phyloP scores from a whole-genome alignment of 805 yeast genomes.

The Candida pseudofarinosa region DNA sequence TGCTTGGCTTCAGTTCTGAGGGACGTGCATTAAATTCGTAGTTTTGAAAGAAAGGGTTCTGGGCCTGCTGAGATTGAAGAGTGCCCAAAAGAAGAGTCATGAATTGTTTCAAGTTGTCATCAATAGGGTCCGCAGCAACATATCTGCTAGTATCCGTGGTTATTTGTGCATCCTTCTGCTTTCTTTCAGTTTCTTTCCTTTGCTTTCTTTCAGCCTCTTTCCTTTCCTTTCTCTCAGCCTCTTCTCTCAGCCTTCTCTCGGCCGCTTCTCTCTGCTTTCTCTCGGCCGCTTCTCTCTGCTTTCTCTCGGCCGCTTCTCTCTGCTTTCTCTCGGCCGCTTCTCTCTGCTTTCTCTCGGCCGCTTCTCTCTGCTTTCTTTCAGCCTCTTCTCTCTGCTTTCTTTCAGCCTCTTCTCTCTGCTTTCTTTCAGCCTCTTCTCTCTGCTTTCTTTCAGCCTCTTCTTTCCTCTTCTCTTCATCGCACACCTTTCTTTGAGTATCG shows the following conservation, averaged over 20 bases:
- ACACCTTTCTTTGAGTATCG: conserved; percentile 1
- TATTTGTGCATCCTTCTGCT: conserved; percentile 1
- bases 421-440: conserved; percentile 1
- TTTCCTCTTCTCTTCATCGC: background rate
- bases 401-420: conserved; percentile 3
- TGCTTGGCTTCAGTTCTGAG: background rate
- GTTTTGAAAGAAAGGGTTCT: background rate
- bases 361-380: background rate
- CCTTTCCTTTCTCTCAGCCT: conserved; percentile 4
- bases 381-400: conserved; percentile 4
- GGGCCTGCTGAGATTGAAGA: background rate
- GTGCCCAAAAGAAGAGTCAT: background rate
- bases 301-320: background rate
- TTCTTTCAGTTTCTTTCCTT: conserved; percentile 4
- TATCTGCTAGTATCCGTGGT: conserved; percentile 3
- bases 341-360: background rate
- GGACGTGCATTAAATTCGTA: background rate
- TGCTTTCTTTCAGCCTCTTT: conserved; percentile 7
- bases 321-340: conserved; percentile 1
- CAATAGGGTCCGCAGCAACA: background rate
- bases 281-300: no score
- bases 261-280: no score
- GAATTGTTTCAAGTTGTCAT: background rate
- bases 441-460: conserved; percentile 2
- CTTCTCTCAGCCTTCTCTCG: conserved; percentile 3